Conservation (phyloP, 768 basidiomycete species). For the Macrolepiota albuminosa region DNA sequence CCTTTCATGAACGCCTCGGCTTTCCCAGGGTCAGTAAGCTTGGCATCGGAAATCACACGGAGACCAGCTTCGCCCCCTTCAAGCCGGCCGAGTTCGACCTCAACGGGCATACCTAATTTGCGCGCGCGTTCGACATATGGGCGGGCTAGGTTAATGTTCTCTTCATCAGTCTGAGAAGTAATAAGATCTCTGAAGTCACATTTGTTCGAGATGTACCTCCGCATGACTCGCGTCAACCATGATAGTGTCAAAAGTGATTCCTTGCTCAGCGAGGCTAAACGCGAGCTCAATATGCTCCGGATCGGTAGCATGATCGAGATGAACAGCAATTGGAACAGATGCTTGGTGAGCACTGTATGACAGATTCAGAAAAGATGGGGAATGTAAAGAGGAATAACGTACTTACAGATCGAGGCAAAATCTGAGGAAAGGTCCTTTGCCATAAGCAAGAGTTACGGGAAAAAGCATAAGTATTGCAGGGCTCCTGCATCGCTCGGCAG, state of each 20-base stretch:
- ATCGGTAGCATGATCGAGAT: constrained; percentile 46
- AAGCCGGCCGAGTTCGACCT: constrained; percentile 43
- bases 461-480: constrained; percentile 43
- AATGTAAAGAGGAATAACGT: not conserved
- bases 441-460: constrained; percentile 40
- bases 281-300: constrained; percentile 42
- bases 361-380: not conserved
- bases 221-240: constrained; percentile 50
- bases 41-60: constrained; percentile 41
- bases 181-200: not conserved
- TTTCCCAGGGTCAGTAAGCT: constrained; percentile 39
- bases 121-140: constrained; percentile 40
- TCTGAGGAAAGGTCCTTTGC: constrained; percentile 39
- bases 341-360: constrained; percentile 34
- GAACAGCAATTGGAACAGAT: constrained; percentile 43
- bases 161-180: constrained; percentile 36
- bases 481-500: constrained; percentile 40
- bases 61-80: constrained; percentile 48
- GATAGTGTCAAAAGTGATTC: constrained; percentile 43
- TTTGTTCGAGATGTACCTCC: constrained; percentile 22
- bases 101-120: constrained; percentile 35
- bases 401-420: constrained; percentile 39
- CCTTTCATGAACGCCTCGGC: constrained; percentile 38
- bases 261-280: constrained; percentile 38
- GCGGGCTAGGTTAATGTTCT: constrained; percentile 39